These are phyloP conservation scores for Seiridium cupressi DNA, from an alignment of 2,329 filamentous ascomycete genomes.

Conservation along the genomic window DNA sequence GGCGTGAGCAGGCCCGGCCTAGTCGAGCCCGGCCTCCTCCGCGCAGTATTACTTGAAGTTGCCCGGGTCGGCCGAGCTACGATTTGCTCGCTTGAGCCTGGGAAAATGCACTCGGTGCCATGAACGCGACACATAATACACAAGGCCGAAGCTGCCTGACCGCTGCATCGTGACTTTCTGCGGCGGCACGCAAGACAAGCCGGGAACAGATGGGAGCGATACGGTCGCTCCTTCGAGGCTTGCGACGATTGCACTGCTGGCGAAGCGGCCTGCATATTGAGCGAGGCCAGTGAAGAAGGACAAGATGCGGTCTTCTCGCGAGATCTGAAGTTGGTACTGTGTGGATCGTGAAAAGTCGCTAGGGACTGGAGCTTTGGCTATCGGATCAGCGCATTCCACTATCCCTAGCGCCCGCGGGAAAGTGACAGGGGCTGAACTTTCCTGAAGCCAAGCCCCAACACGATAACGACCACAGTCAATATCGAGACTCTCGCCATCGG, in stretches of 20 bases:
- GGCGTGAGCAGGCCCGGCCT: no score
- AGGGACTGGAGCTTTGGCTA: no score
- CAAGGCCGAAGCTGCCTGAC: constrained; percentile 48
- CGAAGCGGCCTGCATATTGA: background rate
- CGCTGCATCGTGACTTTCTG: constrained; percentile 61
- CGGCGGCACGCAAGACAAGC: constrained; percentile 60
- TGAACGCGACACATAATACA: constrained; percentile 60
- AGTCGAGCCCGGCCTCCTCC: constrained; percentile 9
- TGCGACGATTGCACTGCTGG: constrained; percentile 8
- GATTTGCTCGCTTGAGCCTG: constrained; percentile 23
- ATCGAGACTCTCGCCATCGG: no score
- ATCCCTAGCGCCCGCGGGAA: no score
- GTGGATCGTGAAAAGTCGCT: no score
- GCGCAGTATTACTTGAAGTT: constrained; percentile 18
- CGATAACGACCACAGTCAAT: no score
- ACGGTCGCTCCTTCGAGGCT: constrained; percentile 40
- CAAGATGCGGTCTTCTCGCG: no score
- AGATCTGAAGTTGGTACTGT: no score
- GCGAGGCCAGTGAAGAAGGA: no score
- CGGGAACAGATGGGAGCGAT: constrained; percentile 60
- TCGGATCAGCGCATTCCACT: no score
- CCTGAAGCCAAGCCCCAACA: no score
- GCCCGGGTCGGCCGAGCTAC: background rate
- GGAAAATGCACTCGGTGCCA: constrained; percentile 55
- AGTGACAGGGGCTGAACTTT: no score